Evolutionary conservation across 345 rosid species (phyloP), one percentile per base, ranked within the genome.

Genomic region (Citrus inodora): DNA sequence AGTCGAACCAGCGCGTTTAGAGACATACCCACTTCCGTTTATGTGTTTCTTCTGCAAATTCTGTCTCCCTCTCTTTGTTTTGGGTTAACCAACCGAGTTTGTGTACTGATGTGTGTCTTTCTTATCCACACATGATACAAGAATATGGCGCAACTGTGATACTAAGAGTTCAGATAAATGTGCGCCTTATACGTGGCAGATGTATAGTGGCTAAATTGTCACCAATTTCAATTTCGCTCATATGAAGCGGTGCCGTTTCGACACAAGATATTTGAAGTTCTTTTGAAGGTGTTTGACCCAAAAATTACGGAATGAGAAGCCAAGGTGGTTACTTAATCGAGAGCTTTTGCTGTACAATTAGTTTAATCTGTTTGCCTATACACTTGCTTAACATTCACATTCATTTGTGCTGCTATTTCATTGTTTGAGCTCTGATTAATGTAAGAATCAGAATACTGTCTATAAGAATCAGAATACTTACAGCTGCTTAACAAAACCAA

Each of bases 1-100:
- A 91, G 87, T 71, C 94, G 88, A 79, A 88, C 81, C 76, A 85
- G 72, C 19, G 97, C 90, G 84, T 91, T 92, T 6, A 90, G 83
- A 51, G 97, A 93, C 92, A 93, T 87, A 33, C 90, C 86, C 84
- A 83, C 94, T 77, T 93, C 97, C 90, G 87, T 89, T 80, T 81
- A n/a, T 17, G 46, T 9, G 6, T 72, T 16, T 11, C 38, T 24
- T 32, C 55, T 5, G 5, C 53, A 30, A 16, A 32, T 22, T 46
- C 63, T 21, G 27, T 9, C 42, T 24, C 4, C 53, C n/a, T 14
- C 2, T 30, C 38, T 53, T 25, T 14, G 19, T 60, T 40, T 38
- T 19, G 27, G 21, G 21, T 42, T 8, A 32, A 4, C 3, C 5
- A 28, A 30, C 48, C 35, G 27, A 51, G 21, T 5, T 37, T 27